Percentiles rank a stretch among this genome's conserved stretches.
phyloP scores from a whole-genome alignment of 2,329 filamentous ascomycete species.

The Ceratocystis albifundus region DNA sequence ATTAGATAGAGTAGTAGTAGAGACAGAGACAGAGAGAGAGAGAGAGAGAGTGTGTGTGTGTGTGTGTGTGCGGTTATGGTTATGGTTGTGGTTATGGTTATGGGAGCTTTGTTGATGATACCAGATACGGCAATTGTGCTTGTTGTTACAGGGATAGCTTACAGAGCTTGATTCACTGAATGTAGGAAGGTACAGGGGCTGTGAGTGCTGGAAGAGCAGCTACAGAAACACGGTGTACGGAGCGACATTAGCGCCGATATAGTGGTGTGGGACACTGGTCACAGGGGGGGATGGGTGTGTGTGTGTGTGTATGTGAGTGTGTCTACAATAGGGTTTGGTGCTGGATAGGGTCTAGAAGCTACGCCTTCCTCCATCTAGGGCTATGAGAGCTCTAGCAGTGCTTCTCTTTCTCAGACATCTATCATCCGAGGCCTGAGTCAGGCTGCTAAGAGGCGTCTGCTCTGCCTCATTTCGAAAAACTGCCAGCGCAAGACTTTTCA shows the following conservation, averaged over 20 bases:
- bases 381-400: background rate
- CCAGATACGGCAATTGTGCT: background rate
- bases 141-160: background rate
- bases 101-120: constrained; percentile 1
- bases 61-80: too few species aligned
- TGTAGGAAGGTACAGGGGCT: background rate
- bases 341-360: background rate
- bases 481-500: constrained; percentile 4
- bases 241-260: background rate
- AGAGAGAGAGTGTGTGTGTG: too few species aligned
- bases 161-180: too few species aligned
- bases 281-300: too few species aligned
- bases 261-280: background rate
- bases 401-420: background rate
- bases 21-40: too few species aligned
- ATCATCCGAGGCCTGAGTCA: background rate
- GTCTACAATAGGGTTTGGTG: background rate
- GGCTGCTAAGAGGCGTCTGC: background rate
- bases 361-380: background rate
- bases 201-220: background rate
- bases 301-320: too few species aligned
- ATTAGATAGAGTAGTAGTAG: background rate
- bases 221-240: background rate
- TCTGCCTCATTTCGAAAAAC: background rate
- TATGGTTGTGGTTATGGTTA: too few species aligned